These are phyloP conservation scores for Orbilia quercus DNA, from an alignment of 2,329 filamentous ascomycete species.

Conservation along the genomic window DNA sequence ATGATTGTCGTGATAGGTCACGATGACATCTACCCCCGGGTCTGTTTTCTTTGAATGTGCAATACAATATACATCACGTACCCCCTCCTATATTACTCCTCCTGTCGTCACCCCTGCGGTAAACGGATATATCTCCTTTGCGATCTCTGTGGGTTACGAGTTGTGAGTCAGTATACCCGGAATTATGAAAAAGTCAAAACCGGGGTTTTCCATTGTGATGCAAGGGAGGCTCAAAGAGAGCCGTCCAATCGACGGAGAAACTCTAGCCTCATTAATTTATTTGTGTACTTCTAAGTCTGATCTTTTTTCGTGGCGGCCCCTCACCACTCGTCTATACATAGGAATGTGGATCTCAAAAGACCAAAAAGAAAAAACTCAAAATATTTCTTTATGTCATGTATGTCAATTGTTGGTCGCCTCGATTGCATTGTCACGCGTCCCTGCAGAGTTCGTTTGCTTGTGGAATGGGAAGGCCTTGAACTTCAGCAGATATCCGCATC, in stretches of 20 bases:
- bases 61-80: background rate
- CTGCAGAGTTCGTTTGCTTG: constrained; percentile 21
- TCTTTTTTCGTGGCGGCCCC: too few species aligned
- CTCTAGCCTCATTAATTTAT: constrained; percentile 2
- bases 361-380: background rate
- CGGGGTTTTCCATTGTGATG: constrained; percentile 38
- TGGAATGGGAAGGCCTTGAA: constrained; percentile 1
- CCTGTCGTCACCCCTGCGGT: constrained; percentile 32
- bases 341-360: constrained; percentile 15
- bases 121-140: constrained; percentile 17
- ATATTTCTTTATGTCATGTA: constrained; percentile 15
- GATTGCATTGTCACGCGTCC: constrained; percentile 28
- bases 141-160: background rate
- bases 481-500: constrained; percentile 34
- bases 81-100: too few species aligned
- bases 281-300: too few species aligned
- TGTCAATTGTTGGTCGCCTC: constrained; percentile 28
- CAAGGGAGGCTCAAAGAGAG: constrained; percentile 29
- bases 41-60: background rate
- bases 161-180: constrained; percentile 3
- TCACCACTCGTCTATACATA: constrained; percentile 11
- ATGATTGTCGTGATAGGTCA: constrained; percentile 35
- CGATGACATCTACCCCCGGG: constrained; percentile 26
- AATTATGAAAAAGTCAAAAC: constrained; percentile 39
- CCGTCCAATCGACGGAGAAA: constrained; percentile 27